phyloP scores from a whole-genome alignment of 345 rosid species.

The Laguncularia racemosa region DNA sequence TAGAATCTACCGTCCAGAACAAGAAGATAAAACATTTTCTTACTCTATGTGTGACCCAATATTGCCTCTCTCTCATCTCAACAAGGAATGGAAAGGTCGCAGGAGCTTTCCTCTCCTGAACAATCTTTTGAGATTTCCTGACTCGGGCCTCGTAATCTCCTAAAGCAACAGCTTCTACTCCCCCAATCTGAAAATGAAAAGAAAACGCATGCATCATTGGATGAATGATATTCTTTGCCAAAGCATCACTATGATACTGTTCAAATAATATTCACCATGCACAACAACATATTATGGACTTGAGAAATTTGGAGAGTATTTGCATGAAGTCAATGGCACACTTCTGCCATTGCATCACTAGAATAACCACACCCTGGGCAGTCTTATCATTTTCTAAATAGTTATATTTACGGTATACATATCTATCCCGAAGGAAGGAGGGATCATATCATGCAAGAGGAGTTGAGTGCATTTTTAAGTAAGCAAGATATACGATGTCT shows the following conservation, averaged over 20 bases:
- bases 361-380: no score
- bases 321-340: no score
- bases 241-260: background rate
- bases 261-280: background rate
- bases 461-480: no score
- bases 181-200: conserved; percentile 45
- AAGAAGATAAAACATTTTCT: background rate
- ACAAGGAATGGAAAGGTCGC: conserved; percentile 66
- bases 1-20: background rate
- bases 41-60: conserved; percentile 61
- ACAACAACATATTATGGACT: no score
- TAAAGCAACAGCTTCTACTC: conserved; percentile 48
- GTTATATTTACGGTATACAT: no score
- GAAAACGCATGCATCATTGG: background rate
- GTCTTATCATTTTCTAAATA: no score
- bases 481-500: no score
- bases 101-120: conserved; percentile 62
- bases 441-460: no score
- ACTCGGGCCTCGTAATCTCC: conserved; percentile 67
- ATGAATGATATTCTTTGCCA: background rate
- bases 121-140: conserved; percentile 52
- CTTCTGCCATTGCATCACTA: no score
- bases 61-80: conserved; percentile 58
- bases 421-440: no score
- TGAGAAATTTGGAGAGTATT: no score